Conservation (phyloP, 78 protist species). For the Dictyostelium discoideum region DNA sequence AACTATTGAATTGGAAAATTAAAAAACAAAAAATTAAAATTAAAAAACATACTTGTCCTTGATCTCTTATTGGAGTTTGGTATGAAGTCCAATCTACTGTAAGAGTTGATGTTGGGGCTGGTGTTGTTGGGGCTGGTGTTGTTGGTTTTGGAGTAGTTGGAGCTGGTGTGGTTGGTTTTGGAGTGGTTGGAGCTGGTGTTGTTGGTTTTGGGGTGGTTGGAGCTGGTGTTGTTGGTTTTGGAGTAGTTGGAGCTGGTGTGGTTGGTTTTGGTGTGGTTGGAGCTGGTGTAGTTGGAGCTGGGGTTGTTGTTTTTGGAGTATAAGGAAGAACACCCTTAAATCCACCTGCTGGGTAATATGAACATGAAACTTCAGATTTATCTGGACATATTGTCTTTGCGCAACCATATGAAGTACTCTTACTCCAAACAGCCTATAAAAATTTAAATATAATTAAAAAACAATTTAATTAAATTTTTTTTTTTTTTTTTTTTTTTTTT, state of each 20-base stretch:
- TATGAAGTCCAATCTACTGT: slow-evolving; percentile 77
- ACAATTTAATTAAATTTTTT: not conserved
- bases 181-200: slow-evolving; percentile 11
- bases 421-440: slow-evolving; percentile 21
- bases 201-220: slow-evolving; percentile 27
- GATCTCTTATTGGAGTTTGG: slow-evolving; percentile 90
- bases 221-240: not conserved
- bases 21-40: not conserved
- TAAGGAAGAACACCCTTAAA: slow-evolving; percentile 35
- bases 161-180: slow-evolving; percentile 12
- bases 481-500: not conserved
- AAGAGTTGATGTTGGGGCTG: not conserved
- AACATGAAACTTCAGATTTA: not conserved
- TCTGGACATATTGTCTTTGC: slow-evolving; percentile 7
- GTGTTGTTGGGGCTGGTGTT: not conserved
- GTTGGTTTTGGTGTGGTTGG: slow-evolving; percentile 16
- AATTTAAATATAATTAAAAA: not conserved
- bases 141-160: not conserved
- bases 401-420: slow-evolving; percentile 30
- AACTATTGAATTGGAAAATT: too few relatives aligned
- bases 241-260: slow-evolving; percentile 2
- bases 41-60: slow-evolving; percentile 45
- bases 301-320: not conserved
- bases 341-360: slow-evolving; percentile 29
- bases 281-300: slow-evolving; percentile 17